Evolutionary conservation across 1,284 basidiomycete genomes (phyloP).

Genomic region (Erythrobasidium hasegawianum): DNA sequence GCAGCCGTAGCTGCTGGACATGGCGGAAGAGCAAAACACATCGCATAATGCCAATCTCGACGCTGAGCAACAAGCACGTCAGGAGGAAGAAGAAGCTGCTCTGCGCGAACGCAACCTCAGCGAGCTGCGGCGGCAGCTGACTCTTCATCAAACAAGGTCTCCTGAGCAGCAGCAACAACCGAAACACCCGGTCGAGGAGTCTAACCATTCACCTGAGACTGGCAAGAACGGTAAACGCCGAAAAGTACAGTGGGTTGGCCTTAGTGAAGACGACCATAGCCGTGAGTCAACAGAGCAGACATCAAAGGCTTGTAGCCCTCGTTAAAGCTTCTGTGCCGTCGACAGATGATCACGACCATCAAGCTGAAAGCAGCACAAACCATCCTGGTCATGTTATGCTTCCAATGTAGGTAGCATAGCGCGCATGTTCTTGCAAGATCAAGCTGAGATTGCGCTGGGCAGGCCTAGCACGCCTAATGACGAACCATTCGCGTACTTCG

Average conservation of each 20-base stretch:
- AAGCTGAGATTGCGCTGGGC: background rate
- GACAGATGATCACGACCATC: conserved; percentile 10
- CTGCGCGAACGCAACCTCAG: conserved; percentile 14
- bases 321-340: background rate
- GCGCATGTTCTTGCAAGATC: background rate
- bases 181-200: background rate
- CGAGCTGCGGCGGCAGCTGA: conserved; percentile 15
- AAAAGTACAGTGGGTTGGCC: conserved; percentile 30
- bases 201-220: conserved; percentile 6
- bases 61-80: background rate
- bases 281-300: conserved; percentile 6
- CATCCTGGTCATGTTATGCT: conserved; percentile 20
- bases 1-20: too few species aligned
- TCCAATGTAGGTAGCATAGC: conserved; percentile 1
- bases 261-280: conserved; percentile 18
- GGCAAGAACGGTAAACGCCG: conserved; percentile 10
- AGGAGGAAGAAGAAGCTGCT: conserved; percentile 6
- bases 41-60: background rate
- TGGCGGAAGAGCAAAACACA: too few species aligned
- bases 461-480: conserved; percentile 2
- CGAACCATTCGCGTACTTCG: background rate
- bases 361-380: background rate
- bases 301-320: background rate
- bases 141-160: background rate
- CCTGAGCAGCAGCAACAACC: background rate